phyloP scores from a whole-genome alignment of 768 basidiomycete species.

The Termitomyces eurrhizus region DNA sequence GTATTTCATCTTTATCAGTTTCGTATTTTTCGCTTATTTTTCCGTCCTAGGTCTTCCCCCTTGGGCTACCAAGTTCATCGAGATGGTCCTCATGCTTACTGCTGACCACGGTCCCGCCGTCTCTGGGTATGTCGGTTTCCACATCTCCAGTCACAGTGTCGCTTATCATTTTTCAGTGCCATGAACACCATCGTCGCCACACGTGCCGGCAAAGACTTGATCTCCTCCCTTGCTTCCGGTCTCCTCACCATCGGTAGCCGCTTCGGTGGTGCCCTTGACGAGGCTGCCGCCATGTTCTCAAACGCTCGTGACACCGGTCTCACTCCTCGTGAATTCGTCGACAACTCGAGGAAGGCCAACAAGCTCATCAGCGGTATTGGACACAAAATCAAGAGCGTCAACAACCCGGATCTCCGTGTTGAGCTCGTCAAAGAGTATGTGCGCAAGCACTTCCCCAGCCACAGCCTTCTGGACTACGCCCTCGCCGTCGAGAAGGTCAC shows the following conservation, averaged over 20 bases:
- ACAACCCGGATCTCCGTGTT: constrained; percentile 91
- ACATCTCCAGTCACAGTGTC: constrained; percentile 3
- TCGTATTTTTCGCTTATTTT: background rate
- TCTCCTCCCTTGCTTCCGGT: constrained; percentile 94
- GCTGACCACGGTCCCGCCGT: constrained; percentile 98
- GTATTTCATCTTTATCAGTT: constrained; percentile 19
- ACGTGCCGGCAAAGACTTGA: constrained; percentile 98
- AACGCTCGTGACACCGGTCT: constrained; percentile 85
- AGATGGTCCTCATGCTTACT: constrained; percentile 99
- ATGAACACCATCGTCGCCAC: constrained; percentile 99
- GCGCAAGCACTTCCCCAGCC: constrained; percentile 91
- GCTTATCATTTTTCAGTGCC: constrained; percentile 39
- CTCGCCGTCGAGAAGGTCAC: constrained; percentile 98
- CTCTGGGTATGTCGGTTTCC: constrained; percentile 50
- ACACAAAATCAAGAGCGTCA: constrained; percentile 99
- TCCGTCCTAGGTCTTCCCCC: constrained; percentile 55
- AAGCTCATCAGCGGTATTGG: constrained; percentile 98
- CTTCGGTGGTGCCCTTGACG: constrained; percentile 98
- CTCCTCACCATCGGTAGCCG: constrained; percentile 96
- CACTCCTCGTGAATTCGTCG: constrained; percentile 98
- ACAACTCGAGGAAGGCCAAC: constrained; percentile 88
- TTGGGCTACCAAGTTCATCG: constrained; percentile 97
- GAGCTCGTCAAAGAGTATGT: constrained; percentile 97
- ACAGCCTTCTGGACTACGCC: constrained; percentile 90
- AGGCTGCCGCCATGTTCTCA: constrained; percentile 96